Evolutionary conservation across 1,139 yeast genomes (phyloP).

Genomic region (Geotrichum macrosporum): DNA sequence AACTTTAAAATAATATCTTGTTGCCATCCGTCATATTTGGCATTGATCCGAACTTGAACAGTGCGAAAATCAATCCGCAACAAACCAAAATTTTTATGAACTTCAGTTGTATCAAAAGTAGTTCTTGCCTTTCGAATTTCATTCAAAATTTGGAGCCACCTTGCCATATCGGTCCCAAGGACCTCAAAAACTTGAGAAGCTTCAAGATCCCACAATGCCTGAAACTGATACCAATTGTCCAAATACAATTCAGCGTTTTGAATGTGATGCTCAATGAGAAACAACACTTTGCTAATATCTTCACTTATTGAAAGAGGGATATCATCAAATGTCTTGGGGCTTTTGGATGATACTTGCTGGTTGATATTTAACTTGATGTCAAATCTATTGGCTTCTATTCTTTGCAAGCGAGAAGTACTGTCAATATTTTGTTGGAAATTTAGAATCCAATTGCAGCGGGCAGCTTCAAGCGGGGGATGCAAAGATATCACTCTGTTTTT

Average conservation of each 20-base stretch:
- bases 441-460: slow-evolving; percentile 36
- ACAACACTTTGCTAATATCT: slow-evolving; percentile 21
- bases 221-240: slow-evolving; percentile 53
- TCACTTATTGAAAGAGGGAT: slow-evolving; percentile 24
- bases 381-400: slow-evolving; percentile 32
- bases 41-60: slow-evolving; percentile 52
- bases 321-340: slow-evolving; percentile 22
- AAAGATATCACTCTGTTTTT: slow-evolving; percentile 46
- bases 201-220: slow-evolving; percentile 56
- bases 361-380: slow-evolving; percentile 29
- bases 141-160: slow-evolving; percentile 49
- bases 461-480: slow-evolving; percentile 42
- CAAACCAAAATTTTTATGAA: slow-evolving; percentile 42
- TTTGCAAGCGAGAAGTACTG: slow-evolving; percentile 16
- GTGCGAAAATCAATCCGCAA: slow-evolving; percentile 46
- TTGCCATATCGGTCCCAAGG: slow-evolving; percentile 40
- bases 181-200: slow-evolving; percentile 36
- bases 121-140: slow-evolving; percentile 47
- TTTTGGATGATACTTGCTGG: neutral
- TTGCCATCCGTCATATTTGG: slow-evolving; percentile 60
- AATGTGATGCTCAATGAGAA: slow-evolving; percentile 29
- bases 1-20: slow-evolving; percentile 46
- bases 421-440: slow-evolving; percentile 34
- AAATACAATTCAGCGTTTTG: slow-evolving; percentile 40
- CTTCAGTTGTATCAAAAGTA: slow-evolving; percentile 52